Conservation (phyloP, 202 grass and related monocot species). For the Setaria italica region DNA sequence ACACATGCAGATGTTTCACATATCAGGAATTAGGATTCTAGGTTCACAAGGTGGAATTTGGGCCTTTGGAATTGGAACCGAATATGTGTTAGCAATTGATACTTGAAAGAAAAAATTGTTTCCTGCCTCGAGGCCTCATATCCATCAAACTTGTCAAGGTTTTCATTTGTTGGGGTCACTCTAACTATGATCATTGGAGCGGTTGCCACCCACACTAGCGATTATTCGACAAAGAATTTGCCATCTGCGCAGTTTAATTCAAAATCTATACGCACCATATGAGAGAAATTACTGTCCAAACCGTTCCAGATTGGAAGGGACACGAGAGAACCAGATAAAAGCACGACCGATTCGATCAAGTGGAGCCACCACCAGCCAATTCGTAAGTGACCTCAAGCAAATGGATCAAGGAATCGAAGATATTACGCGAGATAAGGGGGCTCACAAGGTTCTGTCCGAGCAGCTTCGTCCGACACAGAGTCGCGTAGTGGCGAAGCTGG, state of each 20-base stretch:
- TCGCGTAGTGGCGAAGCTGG: conserved; percentile 10
- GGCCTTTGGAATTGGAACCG: neutral
- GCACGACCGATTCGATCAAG: neutral
- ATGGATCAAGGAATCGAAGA: neutral
- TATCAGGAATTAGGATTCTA: neutral
- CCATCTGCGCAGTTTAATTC: neutral
- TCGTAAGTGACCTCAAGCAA: conserved; percentile 1
- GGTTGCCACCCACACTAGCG: neutral
- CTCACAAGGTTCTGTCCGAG: conserved; percentile 47
- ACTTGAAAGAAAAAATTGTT: neutral
- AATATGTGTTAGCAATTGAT: neutral
- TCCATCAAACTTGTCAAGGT: conserved; percentile 17
- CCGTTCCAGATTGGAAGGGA: neutral
- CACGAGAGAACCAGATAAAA: neutral
- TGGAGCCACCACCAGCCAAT: neutral
- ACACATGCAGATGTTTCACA: neutral
- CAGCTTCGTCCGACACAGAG: conserved; percentile 38
- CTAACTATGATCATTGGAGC: neutral
- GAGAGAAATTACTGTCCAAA: conserved; percentile 1
- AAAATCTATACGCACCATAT: neutral
- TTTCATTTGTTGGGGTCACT: conserved; percentile 2
- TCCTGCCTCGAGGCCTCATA: neutral
- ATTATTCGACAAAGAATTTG: neutral
- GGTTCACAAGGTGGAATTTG: conserved; percentile 9
- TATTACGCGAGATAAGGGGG: conserved; percentile 26